Base-by-base conservation (phyloP, 306 rosid genomes). In the Cicer bijugum region DNA sequence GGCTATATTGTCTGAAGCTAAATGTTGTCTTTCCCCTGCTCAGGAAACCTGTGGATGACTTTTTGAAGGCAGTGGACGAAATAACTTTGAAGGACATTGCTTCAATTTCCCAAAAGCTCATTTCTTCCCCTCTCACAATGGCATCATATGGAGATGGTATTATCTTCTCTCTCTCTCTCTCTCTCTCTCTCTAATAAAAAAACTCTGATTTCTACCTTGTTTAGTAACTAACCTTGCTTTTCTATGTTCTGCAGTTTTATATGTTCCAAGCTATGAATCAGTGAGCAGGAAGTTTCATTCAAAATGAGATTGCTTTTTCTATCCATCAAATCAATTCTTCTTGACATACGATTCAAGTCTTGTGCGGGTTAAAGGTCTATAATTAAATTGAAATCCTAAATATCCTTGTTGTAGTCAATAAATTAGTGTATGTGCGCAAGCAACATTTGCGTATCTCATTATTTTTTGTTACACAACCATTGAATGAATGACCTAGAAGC, bases 121-220 rank as follows among this genome's bases (percentile, higher is more conserved):
- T 91, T 56, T 86, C 99, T 64, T 88, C 97, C 70, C 97, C 97
- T 60, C 92, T 91, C 75, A 85, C 99, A 65, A 78, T 94, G 96
- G 94, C 97, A 40, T 88, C 97, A 71, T 86, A 88, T 63, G 99
- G 99, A 81, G 97, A 94, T 39, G 97, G 97, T 91, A 89, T 50
- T 43, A 44, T 2, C 17, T 40, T 53, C 47, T 66, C 12, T 6
- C 9, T 62, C 14, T 14, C 7, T 28, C 45, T 17, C 2, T 67
- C 17, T 16, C 17, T 16, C 17, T 16, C 17, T 16, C 17, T 16
- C 17, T 47, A 16, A n/a, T 12, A 5, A 12, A 4, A 1, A 47
- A 45, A 83, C 61, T 48, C 19, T 10, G 45, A 35, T 65, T 65
- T 7, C 12, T 62, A 12, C 47, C 37, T 40, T 28, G 39, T 48